phyloP scores from a whole-genome alignment of 768 basidiomycete species.

The Phylloporus rhodoxanthus region DNA sequence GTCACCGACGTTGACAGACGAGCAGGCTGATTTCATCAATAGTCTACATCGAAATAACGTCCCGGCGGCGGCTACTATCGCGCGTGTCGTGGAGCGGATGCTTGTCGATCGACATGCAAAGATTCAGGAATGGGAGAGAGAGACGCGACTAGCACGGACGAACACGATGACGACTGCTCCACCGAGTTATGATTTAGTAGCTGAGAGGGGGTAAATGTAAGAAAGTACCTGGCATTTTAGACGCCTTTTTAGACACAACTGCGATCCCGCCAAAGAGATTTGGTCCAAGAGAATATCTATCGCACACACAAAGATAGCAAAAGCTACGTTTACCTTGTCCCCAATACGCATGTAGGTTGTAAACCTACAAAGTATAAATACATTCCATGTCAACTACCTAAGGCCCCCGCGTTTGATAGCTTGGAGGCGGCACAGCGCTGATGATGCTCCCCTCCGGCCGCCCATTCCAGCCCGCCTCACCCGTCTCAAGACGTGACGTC shows the following conservation, averaged over 20 bases:
- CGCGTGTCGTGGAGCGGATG: constrained; percentile 21
- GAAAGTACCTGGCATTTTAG: not conserved
- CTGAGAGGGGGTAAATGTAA: not conserved
- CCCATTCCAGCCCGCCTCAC: not conserved
- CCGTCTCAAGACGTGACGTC: not conserved
- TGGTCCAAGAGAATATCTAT: too few relatives aligned
- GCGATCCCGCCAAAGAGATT: too few relatives aligned
- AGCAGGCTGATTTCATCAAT: constrained; percentile 24
- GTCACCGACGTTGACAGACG: constrained; percentile 17
- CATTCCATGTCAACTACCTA: not conserved
- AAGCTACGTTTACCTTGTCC: not conserved
- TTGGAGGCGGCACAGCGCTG: constrained; percentile 15
- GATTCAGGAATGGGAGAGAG: constrained; percentile 19
- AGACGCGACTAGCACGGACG: constrained; percentile 14
- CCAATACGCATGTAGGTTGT: not conserved
- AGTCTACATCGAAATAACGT: constrained; percentile 19
- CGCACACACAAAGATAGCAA: not conserved
- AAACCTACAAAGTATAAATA: not conserved
- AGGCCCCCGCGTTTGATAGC: constrained; percentile 12
- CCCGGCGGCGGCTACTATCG: constrained; percentile 19
- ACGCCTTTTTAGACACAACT: too few relatives aligned
- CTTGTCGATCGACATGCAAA: constrained; percentile 18
- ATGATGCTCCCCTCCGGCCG: not conserved
- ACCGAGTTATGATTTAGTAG: constrained; percentile 9
- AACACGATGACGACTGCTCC: constrained; percentile 14